A percentile compares a stretch with the other conserved stretches of the same genome.
Conservation (phyloP, 2,329 filamentous ascomycete genomes). For the Endocalyx cinctus region DNA sequence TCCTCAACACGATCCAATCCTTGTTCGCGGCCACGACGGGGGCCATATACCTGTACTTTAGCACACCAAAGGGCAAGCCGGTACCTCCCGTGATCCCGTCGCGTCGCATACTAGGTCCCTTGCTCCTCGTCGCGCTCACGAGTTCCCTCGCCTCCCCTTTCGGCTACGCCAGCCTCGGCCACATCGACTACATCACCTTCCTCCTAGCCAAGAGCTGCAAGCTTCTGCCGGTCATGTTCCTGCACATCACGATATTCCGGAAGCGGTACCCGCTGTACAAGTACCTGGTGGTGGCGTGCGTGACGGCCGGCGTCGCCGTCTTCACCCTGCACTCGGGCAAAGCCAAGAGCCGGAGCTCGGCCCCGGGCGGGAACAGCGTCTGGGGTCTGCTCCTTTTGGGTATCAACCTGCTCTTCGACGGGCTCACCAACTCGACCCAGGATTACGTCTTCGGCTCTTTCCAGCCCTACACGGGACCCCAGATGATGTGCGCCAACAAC, state of each 20-base stretch:
- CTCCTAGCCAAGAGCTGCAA: constrained; percentile 98
- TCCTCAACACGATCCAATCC: constrained; percentile 95
- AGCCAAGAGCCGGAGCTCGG: constrained; percentile 39
- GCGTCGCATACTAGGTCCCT: constrained; percentile 66
- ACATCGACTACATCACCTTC: constrained; percentile 98
- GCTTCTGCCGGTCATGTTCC: constrained; percentile 95
- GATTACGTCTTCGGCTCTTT: constrained; percentile 86
- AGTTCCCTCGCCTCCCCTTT: constrained; percentile 90
- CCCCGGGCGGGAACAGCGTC: constrained; percentile 52
- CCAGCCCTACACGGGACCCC: constrained; percentile 78
- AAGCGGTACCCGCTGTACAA: constrained; percentile 91
- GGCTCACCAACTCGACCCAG: constrained; percentile 92
- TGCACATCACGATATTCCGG: constrained; percentile 89
- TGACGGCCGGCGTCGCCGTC: constrained; percentile 87
- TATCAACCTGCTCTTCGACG: constrained; percentile 92
- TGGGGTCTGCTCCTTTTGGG: constrained; percentile 81
- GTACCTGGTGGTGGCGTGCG: constrained; percentile 86
- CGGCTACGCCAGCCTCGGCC: constrained; percentile 84
- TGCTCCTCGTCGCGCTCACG: constrained; percentile 81
- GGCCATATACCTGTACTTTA: constrained; percentile 70
- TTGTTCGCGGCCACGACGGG: constrained; percentile 80
- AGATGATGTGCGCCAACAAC: constrained; percentile 99
- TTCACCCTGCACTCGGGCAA: constrained; percentile 83
- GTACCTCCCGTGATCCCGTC: constrained; percentile 72
- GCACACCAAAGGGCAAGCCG: constrained; percentile 48